Conservation (phyloP, 768 basidiomycete species). For the Clitopilus passeckerianus region DNA sequence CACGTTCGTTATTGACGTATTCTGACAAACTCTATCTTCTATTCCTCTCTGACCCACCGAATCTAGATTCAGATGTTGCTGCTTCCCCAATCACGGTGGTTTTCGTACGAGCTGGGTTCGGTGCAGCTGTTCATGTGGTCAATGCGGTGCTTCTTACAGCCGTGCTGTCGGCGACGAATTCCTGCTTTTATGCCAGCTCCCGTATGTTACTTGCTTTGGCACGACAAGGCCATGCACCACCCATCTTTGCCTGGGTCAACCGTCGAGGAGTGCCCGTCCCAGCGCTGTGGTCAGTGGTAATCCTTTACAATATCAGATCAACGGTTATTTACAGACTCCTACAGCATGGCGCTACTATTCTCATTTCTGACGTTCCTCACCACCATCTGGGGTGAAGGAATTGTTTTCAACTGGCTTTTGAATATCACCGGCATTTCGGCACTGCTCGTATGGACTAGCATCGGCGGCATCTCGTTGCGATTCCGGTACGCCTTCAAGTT, state of each 20-base stretch:
- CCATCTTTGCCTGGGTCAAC: constrained; percentile 60
- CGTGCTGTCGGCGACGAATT: constrained; percentile 59
- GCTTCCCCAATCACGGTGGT: constrained; percentile 63
- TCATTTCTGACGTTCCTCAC: constrained; percentile 50
- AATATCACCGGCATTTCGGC: constrained; percentile 65
- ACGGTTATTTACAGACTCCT: not conserved
- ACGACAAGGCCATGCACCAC: constrained; percentile 59
- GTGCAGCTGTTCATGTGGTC: constrained; percentile 56
- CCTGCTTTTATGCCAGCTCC: constrained; percentile 63
- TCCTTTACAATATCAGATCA: not conserved
- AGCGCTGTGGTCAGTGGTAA: constrained; percentile 39
- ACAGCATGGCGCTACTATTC: constrained; percentile 43
- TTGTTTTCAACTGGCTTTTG: constrained; percentile 55
- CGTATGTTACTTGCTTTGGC: constrained; percentile 60
- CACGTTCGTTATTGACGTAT: not conserved
- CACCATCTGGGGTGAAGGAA: constrained; percentile 52
- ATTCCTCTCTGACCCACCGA: not conserved
- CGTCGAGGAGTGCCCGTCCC: constrained; percentile 59
- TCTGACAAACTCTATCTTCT: not conserved
- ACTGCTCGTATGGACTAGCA: constrained; percentile 62
- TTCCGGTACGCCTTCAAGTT: constrained; percentile 59
- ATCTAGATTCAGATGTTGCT: constrained; percentile 40
- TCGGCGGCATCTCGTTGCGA: constrained; percentile 49
- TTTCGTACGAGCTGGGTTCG: constrained; percentile 57
- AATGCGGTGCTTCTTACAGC: constrained; percentile 67